Evolutionary conservation across 2,329 filamentous ascomycete genomes (phyloP).

Genomic region (Colletotrichum paranaense): DNA sequence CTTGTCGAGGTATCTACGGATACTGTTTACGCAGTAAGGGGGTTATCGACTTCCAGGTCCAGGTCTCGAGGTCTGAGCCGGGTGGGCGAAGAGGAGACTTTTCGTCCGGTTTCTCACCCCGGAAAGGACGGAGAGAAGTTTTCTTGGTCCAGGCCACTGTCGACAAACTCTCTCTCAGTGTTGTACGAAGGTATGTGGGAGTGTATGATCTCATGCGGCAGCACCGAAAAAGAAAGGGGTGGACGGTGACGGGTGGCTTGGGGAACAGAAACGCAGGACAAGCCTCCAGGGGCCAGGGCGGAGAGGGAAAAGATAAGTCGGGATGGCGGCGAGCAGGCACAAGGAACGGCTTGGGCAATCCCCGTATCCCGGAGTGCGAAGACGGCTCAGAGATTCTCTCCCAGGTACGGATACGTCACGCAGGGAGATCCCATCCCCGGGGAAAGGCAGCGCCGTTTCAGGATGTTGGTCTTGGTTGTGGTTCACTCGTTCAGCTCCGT

Average conservation of each 20-base stretch:
- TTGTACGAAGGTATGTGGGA: background rate
- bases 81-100: conserved; percentile 24
- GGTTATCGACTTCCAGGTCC: background rate
- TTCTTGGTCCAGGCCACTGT: background rate
- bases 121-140: background rate
- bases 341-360: conserved; percentile 4
- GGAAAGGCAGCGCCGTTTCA: conserved; percentile 30
- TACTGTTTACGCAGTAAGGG: background rate
- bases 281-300: background rate
- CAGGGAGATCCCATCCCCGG: conserved; percentile 31
- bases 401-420: conserved; percentile 8
- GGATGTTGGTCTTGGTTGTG: conserved; percentile 21
- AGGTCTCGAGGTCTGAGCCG: background rate
- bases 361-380: background rate
- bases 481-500: conserved; percentile 5
- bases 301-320: background rate
- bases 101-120: conserved; percentile 33
- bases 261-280: background rate
- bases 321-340: background rate
- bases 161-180: background rate
- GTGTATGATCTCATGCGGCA: background rate
- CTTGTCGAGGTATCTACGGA: background rate
- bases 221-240: background rate
- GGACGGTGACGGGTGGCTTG: background rate
- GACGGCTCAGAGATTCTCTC: conserved; percentile 16